These are phyloP conservation scores for Cerioporus squamosus DNA, from an alignment of 1,284 basidiomycete species.

Conservation along the genomic window DNA sequence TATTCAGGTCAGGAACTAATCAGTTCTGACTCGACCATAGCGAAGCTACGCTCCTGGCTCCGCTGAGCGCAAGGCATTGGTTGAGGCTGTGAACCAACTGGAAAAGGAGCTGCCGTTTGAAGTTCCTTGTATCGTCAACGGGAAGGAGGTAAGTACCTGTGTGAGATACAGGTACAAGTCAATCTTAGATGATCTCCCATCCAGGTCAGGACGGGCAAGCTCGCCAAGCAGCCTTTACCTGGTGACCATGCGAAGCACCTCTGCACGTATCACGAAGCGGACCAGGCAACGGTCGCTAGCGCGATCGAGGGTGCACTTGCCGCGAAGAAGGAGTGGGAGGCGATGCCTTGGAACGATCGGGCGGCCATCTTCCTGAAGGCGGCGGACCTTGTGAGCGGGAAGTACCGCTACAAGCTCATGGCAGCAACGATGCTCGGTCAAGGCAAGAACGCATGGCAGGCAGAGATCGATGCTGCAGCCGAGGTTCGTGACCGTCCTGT, in stretches of 20 bases:
- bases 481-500: slow-evolving; percentile 63
- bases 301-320: slow-evolving; percentile 91
- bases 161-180: background rate
- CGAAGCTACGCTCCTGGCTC: slow-evolving; percentile 81
- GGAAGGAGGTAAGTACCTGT: slow-evolving; percentile 71
- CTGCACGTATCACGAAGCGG: slow-evolving; percentile 90
- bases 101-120: slow-evolving; percentile 85
- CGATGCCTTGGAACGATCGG: slow-evolving; percentile 93
- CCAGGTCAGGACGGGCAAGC: slow-evolving; percentile 85
- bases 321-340: slow-evolving; percentile 90
- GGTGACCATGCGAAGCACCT: slow-evolving; percentile 83
- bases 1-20: background rate
- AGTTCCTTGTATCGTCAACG: slow-evolving; percentile 92
- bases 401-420: slow-evolving; percentile 94
- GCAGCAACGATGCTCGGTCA: slow-evolving; percentile 98
- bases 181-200: slow-evolving; percentile 11
- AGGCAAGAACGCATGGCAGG: slow-evolving; percentile 99
- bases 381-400: slow-evolving; percentile 91
- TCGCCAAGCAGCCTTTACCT: slow-evolving; percentile 82
- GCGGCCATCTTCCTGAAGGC: slow-evolving; percentile 98
- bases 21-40: background rate
- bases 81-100: slow-evolving; percentile 82
- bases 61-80: slow-evolving; percentile 76
- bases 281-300: slow-evolving; percentile 71
- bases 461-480: slow-evolving; percentile 98